phyloP scores from a whole-genome alignment of 805 yeast genomes.

The Kuraishia borneana region DNA sequence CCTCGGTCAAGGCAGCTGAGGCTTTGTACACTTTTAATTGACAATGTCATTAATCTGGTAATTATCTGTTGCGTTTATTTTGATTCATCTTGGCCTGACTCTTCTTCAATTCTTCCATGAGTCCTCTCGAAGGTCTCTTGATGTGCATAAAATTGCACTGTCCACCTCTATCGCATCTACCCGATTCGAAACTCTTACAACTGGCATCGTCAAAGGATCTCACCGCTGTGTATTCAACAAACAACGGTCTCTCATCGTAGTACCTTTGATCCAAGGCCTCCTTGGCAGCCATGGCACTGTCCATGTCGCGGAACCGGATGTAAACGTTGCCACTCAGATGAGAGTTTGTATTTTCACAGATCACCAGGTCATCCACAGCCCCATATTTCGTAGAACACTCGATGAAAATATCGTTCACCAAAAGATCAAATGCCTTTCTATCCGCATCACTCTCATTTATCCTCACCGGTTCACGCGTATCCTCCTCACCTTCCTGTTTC shows the following conservation, averaged over 20 bases:
- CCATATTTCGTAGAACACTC: constrained; percentile 41
- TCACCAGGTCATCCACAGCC: constrained; percentile 47
- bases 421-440: constrained; percentile 41
- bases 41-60: no score
- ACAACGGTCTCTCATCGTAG: constrained; percentile 72
- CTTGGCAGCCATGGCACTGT: constrained; percentile 50
- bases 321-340: constrained; percentile 85
- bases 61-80: no score
- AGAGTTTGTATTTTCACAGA: constrained; percentile 74
- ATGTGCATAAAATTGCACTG: constrained; percentile 84
- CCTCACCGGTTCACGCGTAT: neutral
- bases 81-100: neutral
- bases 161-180: constrained; percentile 66
- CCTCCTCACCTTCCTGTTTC: constrained; percentile 2
- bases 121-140: constrained; percentile 36
- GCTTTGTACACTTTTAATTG: no score
- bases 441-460: constrained; percentile 19
- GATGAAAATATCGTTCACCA: constrained; percentile 62
- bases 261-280: constrained; percentile 64
- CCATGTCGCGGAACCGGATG: constrained; percentile 42
- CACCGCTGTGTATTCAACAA: constrained; percentile 72
- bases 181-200: constrained; percentile 60
- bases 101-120: constrained; percentile 14
- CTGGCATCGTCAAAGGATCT: constrained; percentile 56
- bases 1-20: no score